These are phyloP conservation scores for Parafenestella ontariensis DNA, from an alignment of 2,329 filamentous ascomycete species.

Conservation along the genomic window DNA sequence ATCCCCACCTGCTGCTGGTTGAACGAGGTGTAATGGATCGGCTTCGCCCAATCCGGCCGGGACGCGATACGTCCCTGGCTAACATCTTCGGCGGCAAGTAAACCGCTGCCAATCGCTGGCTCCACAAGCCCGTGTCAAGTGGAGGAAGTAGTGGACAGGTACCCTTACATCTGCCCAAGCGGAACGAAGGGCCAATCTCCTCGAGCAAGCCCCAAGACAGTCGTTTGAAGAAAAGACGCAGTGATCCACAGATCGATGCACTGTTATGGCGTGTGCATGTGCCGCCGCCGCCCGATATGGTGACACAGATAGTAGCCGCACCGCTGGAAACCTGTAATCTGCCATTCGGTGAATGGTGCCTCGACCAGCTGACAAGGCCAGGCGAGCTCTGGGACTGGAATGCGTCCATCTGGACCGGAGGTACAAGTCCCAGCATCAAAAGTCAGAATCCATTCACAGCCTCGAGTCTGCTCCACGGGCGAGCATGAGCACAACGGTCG, in stretches of 20 bases:
- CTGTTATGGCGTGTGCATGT: slow-evolving; percentile 16
- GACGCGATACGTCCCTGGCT: slow-evolving; percentile 29
- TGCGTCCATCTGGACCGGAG: not conserved
- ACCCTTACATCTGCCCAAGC: slow-evolving; percentile 25
- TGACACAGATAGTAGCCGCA: slow-evolving; percentile 14
- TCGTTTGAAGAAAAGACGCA: slow-evolving; percentile 34
- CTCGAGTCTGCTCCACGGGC: slow-evolving; percentile 9
- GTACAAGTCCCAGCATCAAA: not conserved
- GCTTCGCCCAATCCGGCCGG: slow-evolving; percentile 21
- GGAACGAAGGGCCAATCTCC: slow-evolving; percentile 1
- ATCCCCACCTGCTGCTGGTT: slow-evolving; percentile 17
- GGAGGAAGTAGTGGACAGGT: slow-evolving; percentile 15
- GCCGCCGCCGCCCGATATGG: slow-evolving; percentile 14
- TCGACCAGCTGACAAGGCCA: slow-evolving; percentile 7
- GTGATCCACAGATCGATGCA: slow-evolving; percentile 22
- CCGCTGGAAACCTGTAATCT: slow-evolving; percentile 6
- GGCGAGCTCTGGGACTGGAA: slow-evolving; percentile 3
- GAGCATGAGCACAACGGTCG: slow-evolving; percentile 7
- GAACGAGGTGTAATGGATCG: slow-evolving; percentile 9
- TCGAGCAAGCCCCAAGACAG: slow-evolving; percentile 16
- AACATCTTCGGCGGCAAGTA: slow-evolving; percentile 13
- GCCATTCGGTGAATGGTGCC: not conserved
- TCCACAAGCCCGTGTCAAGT: slow-evolving; percentile 17
- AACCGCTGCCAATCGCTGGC: slow-evolving; percentile 21
- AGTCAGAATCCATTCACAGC: slow-evolving; percentile 6